Conservation (phyloP, 2,329 filamentous ascomycete genomes). For the Mycogone perniciosa region DNA sequence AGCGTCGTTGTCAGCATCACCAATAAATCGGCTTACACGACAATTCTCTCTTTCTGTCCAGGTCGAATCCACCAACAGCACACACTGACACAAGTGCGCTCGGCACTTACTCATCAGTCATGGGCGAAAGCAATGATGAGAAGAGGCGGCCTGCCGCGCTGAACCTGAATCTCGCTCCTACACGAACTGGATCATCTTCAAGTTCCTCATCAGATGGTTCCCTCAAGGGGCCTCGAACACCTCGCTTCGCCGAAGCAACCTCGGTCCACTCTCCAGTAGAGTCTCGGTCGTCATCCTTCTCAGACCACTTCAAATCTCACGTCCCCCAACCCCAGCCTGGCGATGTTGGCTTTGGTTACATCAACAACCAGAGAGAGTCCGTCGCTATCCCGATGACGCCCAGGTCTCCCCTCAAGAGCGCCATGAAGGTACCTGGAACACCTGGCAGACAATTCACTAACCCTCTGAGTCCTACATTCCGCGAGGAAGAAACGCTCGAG, state of each 20-base stretch:
- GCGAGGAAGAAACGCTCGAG: slow-evolving; percentile 79
- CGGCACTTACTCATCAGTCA: slow-evolving; percentile 3
- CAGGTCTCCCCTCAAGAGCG: slow-evolving; percentile 79
- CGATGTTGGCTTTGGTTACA: slow-evolving; percentile 90
- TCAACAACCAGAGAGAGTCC: slow-evolving; percentile 55
- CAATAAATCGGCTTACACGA: slow-evolving; percentile 9
- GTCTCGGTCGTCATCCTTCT: slow-evolving; percentile 48
- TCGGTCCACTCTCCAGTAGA: slow-evolving; percentile 73
- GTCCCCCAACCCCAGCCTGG: slow-evolving; percentile 62
- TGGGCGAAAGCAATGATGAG: slow-evolving; percentile 36
- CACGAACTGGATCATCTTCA: slow-evolving; percentile 42
- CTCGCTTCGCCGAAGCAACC: slow-evolving; percentile 76
- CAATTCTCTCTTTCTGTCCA: no score
- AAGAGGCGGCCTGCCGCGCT: slow-evolving; percentile 52
- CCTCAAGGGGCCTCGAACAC: slow-evolving; percentile 63
- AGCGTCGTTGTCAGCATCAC: background rate
- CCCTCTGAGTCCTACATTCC: slow-evolving; percentile 84
- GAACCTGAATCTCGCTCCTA: slow-evolving; percentile 39
- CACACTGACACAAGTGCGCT: no score
- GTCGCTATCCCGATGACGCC: slow-evolving; percentile 61
- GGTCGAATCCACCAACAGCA: no score
- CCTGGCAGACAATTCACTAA: slow-evolving; percentile 66
- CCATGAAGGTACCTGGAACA: slow-evolving; percentile 80
- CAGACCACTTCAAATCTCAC: slow-evolving; percentile 51
- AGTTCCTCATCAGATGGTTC: slow-evolving; percentile 50